phyloP scores from a whole-genome alignment of 805 yeast genomes.

The Pichia exigua region DNA sequence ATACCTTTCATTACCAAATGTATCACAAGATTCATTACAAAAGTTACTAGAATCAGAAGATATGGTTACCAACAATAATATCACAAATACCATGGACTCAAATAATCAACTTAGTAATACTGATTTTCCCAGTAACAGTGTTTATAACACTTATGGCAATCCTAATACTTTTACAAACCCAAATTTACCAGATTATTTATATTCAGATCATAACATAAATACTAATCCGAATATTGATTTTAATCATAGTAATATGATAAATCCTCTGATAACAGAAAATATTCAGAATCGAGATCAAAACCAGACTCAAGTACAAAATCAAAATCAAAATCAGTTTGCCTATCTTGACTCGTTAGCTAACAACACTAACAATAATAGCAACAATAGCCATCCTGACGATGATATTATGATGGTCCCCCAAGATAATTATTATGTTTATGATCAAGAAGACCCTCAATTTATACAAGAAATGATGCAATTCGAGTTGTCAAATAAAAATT shows the following conservation, averaged over 20 bases:
- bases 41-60: conserved; percentile 2
- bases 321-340: not conserved
- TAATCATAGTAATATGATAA: not conserved
- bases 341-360: not conserved
- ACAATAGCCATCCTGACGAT: conserved; percentile 8
- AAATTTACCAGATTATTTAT: conserved; percentile 22
- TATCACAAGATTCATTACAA: conserved; percentile 22
- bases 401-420: conserved; percentile 27
- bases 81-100: not conserved
- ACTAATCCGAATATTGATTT: not conserved
- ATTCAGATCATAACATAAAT: not conserved
- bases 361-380: not conserved
- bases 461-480: conserved; percentile 23
- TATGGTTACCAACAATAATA: not conserved
- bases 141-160: conserved; percentile 24
- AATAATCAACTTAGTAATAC: not conserved
- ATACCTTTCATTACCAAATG: conserved; percentile 18
- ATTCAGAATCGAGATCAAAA: not conserved
- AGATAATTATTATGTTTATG: conserved; percentile 23
- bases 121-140: conserved; percentile 6
- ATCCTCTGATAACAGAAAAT: conserved; percentile 1
- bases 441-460: conserved; percentile 20
- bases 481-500: conserved; percentile 21
- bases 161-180: conserved; percentile 22
- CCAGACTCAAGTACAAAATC: not conserved